Conservation (phyloP, 306 rosid genomes). For the Lagenaria siceraria region DNA sequence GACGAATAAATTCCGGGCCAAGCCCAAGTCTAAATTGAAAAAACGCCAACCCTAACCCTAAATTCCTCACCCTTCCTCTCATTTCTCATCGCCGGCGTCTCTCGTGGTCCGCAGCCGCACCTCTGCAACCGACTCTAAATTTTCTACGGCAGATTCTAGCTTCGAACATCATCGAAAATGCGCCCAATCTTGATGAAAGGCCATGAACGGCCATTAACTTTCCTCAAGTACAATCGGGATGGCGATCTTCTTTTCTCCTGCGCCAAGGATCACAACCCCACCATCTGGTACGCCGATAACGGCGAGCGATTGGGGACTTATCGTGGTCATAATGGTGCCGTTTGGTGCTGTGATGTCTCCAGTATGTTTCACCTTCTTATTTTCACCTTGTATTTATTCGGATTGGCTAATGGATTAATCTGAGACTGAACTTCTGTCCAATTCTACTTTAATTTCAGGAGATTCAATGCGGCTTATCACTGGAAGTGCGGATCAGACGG, state of each 20-base stretch:
- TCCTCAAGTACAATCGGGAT: conserved; percentile 74
- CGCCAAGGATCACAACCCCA: conserved; percentile 78
- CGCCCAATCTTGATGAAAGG: conserved; percentile 98
- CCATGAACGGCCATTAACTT: conserved; percentile 90
- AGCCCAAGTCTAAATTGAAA: neutral
- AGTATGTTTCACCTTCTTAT: conserved; percentile 17
- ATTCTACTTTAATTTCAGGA: conserved; percentile 12
- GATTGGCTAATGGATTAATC: neutral
- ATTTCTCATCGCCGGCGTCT: neutral
- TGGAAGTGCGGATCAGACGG: conserved; percentile 77
- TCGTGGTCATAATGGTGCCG: conserved; percentile 90
- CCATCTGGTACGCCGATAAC: conserved; percentile 94
- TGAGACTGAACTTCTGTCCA: neutral
- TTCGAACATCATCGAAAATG: conserved; percentile 21
- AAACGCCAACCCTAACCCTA: neutral
- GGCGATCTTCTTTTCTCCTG: conserved; percentile 89
- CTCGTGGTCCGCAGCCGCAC: neutral
- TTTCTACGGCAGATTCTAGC: neutral
- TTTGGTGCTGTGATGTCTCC: conserved; percentile 93
- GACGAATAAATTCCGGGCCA: neutral
- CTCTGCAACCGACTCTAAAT: neutral
- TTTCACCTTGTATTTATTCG: neutral
- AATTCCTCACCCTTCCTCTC: neutral
- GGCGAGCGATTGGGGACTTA: conserved; percentile 90
- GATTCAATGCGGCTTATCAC: conserved; percentile 62